These are phyloP conservation scores for Torulaspora quercuum DNA, from an alignment of 805 yeast species.

Conservation along the genomic window DNA sequence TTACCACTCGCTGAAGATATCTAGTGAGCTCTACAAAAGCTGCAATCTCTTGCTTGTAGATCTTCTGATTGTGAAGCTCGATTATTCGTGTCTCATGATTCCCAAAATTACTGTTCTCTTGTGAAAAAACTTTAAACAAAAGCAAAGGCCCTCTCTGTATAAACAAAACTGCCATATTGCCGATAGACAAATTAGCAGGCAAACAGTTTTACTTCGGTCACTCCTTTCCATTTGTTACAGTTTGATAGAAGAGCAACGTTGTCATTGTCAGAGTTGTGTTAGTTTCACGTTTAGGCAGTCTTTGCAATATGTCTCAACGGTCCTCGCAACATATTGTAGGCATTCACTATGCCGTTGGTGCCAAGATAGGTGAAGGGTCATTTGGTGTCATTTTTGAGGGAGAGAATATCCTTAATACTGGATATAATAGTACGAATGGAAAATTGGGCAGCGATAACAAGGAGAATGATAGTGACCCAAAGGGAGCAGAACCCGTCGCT, in stretches of 20 bases:
- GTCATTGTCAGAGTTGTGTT: too few species aligned
- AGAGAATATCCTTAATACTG: constrained; percentile 60
- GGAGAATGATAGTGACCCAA: constrained; percentile 12
- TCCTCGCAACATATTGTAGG: constrained; percentile 42
- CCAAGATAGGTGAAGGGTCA: constrained; percentile 84
- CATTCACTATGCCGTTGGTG: constrained; percentile 71
- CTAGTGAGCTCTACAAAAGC: background rate
- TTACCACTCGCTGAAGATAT: constrained; percentile 7
- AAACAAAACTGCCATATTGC: too few species aligned
- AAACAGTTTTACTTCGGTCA: too few species aligned
- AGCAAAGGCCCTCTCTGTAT: too few species aligned
- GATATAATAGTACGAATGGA: constrained; percentile 14
- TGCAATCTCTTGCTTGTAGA: background rate
- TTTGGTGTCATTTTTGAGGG: constrained; percentile 86
- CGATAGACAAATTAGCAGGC: too few species aligned
- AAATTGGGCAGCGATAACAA: constrained; percentile 9
- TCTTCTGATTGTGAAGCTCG: background rate
- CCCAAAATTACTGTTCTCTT: too few species aligned
- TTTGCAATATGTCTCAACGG: constrained; percentile 22
- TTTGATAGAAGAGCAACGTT: too few species aligned
- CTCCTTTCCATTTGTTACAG: too few species aligned
- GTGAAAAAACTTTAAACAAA: too few species aligned
- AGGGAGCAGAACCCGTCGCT: constrained; percentile 48
- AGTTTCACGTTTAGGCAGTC: too few species aligned
- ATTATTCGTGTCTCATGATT: too few species aligned